These are phyloP conservation scores for Fusarium aywerte DNA, from an alignment of 2,329 filamentous ascomycete species.

Conservation along the genomic window DNA sequence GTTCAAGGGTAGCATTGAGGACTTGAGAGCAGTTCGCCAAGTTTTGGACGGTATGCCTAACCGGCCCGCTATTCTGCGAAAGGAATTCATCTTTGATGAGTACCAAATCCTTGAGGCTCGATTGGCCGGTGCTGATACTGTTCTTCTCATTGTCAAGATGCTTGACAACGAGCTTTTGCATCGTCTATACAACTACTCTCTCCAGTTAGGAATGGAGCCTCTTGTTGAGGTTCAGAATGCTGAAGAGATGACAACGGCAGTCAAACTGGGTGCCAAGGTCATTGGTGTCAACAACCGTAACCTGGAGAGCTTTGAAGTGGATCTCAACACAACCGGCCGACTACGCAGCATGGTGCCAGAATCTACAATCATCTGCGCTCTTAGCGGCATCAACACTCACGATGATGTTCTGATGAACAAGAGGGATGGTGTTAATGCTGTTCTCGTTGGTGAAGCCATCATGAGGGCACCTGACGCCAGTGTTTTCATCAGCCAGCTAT, in stretches of 20 bases:
- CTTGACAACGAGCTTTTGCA: conserved; percentile 79
- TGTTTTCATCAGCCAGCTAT: conserved; percentile 84
- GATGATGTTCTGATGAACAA: conserved; percentile 90
- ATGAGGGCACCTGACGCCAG: conserved; percentile 90
- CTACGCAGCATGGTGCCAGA: conserved; percentile 87
- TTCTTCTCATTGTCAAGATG: conserved; percentile 98
- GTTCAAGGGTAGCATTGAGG: conserved; percentile 98
- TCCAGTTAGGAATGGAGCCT: conserved; percentile 94
- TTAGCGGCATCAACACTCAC: conserved; percentile 91
- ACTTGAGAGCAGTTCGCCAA: conserved; percentile 86
- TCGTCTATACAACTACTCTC: conserved; percentile 86
- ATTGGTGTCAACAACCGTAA: conserved; percentile 99
- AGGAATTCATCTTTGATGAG: conserved; percentile 98
- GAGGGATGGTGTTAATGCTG: conserved; percentile 88
- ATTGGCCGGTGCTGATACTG: conserved; percentile 91
- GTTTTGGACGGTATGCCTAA: conserved; percentile 92
- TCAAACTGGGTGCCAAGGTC: conserved; percentile 86
- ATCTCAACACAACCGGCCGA: conserved; percentile 89
- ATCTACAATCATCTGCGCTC: conserved; percentile 87
- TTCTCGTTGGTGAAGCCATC: conserved; percentile 93
- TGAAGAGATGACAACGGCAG: conserved; percentile 90
- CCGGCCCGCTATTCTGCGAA: conserved; percentile 88
- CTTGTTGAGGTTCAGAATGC: conserved; percentile 95
- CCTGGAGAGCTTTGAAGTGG: conserved; percentile 95
- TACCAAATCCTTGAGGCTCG: conserved; percentile 97